Evolutionary conservation across 208 protist species (phyloP), one percentile per base, ranked within the genome.

Genomic region (Phytomonas serpens): DNA sequence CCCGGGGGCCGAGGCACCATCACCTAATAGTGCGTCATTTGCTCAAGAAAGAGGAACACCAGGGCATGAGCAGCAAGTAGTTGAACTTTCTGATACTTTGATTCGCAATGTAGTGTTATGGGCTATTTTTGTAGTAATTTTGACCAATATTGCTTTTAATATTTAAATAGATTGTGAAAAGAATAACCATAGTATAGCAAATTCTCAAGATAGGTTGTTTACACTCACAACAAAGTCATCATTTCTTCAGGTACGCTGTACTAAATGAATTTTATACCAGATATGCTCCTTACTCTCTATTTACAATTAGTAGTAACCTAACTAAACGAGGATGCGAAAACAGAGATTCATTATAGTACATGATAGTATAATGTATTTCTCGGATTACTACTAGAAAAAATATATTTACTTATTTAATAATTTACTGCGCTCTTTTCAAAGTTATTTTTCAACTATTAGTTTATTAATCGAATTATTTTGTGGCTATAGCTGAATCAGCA

Each of bases 321-420:
- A 27, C 47, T 27, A 57, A 27, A 4, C 47, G 16, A 19, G 47
- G 47, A 27, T 57, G 47, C 19, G 47, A 19, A 57, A 57, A 6
- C 19, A 16, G 16, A 27, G 23, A 57, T 57, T 57, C 47, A 27
- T 57, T 57, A 57, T 57, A 57, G 47, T 57, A 57, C 47, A 57
- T 57, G 47, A 57, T 57, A 57, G 47, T 57, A 57, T 57, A 57
- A 27, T 27, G 47, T 57, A 57, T 57, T 57, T 57, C 19, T 27
- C 1, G 47, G 5, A 1, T 57, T 57, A 5, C 19, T 27, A 19
- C 47, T 57, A 27, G 1, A 14, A 27, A 2, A 57, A 19, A 57
- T n/a, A 23, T 19, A 57, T 57, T 57, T 57, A 57, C 16, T 0
- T 19, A 1, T 57, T 57, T 23, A 23, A 1, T 57, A 57, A 27